Base-by-base conservation (phyloP, 1,139 yeast genomes). In the Saccharomycopsis crataegensis region DNA sequence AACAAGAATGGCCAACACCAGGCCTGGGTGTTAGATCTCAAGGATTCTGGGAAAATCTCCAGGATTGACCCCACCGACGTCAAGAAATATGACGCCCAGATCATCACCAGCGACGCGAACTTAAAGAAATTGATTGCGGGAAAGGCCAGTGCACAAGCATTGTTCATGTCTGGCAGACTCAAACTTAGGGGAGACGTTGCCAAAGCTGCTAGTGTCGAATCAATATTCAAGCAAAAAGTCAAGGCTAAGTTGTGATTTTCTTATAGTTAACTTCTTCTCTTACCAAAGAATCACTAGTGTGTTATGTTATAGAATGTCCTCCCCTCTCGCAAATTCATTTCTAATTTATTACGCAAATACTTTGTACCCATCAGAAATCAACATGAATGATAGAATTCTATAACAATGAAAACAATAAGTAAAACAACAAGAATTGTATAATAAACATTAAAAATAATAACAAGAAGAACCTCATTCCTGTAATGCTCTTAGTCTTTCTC, bases 121-220 rank as follows among this genome's bases (percentile, higher is more conserved):
- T 64, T 87, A 63, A 83, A 77, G 62, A 81, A 78, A 67, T 77
- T 87, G 63, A 87, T 86, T 55, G 71, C 75, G 59, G 94, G 94
- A 62, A 84, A 86, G 74, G 83, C 89, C 60, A 84, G 83, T 67
- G 90, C 95, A 56, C 96, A 87, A 70, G 84, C 83, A 73, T 77
- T 88, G 65, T 87, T 86, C 71, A 80, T 87, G 86, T 74, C 79
- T 65, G 96, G 96, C 55, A 85, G 84, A 70, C 78, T 87, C 70
- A 87, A 87, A 77, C 83, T 87, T 61, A 85, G 82, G 76, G 96
- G 96, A 64, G 86, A 87, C 73, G 84, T 87, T 74, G 85, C 86
- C 91, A 87, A 88, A 77, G 95, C 95, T 58, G 81, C 91, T 55
- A 78, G 82, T 58, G 80, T 86, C 59, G 95, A 87, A 71, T 71